Evolutionary conservation across 345 rosid genomes (phyloP).

Genomic region (Aethionema arabicum): DNA sequence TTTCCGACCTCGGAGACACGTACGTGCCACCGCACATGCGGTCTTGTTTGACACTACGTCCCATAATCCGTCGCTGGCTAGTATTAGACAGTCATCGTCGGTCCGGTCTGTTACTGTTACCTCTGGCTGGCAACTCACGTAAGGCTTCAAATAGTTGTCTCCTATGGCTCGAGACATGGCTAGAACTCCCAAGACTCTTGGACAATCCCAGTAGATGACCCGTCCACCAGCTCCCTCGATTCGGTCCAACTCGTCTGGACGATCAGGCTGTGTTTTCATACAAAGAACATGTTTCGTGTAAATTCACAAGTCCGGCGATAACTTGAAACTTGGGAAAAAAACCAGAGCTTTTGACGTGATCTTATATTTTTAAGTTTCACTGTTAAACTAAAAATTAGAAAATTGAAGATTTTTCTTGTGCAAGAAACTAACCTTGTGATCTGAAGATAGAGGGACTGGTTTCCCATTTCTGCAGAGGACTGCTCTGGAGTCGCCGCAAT

Average conservation of each 20-base stretch:
- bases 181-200: slow-evolving; percentile 72
- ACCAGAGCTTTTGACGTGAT: neutral
- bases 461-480: slow-evolving; percentile 71
- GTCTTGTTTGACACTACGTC: slow-evolving; percentile 88
- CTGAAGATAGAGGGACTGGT: slow-evolving; percentile 65
- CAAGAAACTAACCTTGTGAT: slow-evolving; percentile 61
- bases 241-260: slow-evolving; percentile 73
- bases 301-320: neutral
- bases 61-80: slow-evolving; percentile 89
- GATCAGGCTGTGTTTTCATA: slow-evolving; percentile 62
- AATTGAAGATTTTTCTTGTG: neutral
- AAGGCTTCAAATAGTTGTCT: slow-evolving; percentile 82
- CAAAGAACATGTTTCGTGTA: neutral
- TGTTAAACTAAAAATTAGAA: too few relatives aligned
- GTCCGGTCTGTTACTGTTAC: slow-evolving; percentile 59
- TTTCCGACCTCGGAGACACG: slow-evolving; percentile 50
- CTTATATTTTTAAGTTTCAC: too few relatives aligned
- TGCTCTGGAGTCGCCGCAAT: slow-evolving; percentile 92
- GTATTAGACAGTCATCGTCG: slow-evolving; percentile 66
- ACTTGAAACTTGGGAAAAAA: neutral
- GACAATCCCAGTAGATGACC: slow-evolving; percentile 80
- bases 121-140: slow-evolving; percentile 77
- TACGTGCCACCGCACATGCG: slow-evolving; percentile 67
- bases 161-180: slow-evolving; percentile 94
- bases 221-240: slow-evolving; percentile 79